phyloP scores from a whole-genome alignment of 371 early-diverging fungal species.

The Mortierella sp. region DNA sequence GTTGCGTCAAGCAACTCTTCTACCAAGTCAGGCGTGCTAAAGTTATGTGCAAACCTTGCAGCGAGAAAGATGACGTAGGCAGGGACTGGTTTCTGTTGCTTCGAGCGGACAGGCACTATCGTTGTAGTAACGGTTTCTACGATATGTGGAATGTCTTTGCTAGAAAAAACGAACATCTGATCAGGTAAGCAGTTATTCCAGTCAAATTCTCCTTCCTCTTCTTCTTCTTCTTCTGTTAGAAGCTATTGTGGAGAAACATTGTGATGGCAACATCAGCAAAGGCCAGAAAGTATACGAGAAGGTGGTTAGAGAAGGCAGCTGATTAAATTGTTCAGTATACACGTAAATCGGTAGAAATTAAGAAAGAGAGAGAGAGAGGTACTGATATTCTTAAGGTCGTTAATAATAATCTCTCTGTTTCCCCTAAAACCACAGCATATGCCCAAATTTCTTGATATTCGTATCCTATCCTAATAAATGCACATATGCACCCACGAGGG shows the following conservation, averaged over 20 bases:
- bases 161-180: constrained; percentile 95
- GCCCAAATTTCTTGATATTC: not conserved
- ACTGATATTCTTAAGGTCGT: not conserved
- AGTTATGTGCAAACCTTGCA: constrained; percentile 89
- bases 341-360: not conserved
- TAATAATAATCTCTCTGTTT: not conserved
- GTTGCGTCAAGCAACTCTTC: constrained; percentile 75
- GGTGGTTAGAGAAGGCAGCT: not conserved
- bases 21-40: constrained; percentile 76
- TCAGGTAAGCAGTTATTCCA: constrained; percentile 88
- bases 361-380: not conserved
- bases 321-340: not conserved
- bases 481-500: constrained; percentile 1
- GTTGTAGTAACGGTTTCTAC: constrained; percentile 76
- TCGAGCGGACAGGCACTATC: constrained; percentile 68
- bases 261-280: not conserved
- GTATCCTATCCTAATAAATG: not conserved
- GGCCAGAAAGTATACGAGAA: not conserved
- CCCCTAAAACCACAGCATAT: not conserved
- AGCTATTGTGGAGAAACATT: not conserved
- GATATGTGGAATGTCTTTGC: constrained; percentile 75
- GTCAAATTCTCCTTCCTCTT: constrained; percentile 67
- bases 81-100: constrained; percentile 75
- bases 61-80: constrained; percentile 90
- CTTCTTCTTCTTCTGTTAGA: not conserved